These are phyloP conservation scores for Emmonsiellopsis sp. DNA, from an alignment of 2,329 filamentous ascomycete species.

Conservation along the genomic window DNA sequence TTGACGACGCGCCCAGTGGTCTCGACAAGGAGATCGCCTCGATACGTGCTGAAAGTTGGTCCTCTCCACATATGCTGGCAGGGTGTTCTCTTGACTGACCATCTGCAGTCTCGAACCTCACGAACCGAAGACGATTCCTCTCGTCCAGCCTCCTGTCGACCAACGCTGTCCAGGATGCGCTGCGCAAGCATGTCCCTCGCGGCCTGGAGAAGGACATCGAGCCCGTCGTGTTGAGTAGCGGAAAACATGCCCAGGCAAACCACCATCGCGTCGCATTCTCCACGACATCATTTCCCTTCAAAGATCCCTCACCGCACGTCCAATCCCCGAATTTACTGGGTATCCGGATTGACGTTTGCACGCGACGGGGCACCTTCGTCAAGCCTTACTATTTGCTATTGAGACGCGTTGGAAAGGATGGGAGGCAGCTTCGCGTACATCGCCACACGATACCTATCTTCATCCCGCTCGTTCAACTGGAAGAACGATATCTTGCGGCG, in stretches of 20 bases:
- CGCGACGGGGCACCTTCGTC: slow-evolving; percentile 29
- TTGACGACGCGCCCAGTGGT: slow-evolving; percentile 6
- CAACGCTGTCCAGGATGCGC: slow-evolving; percentile 24
- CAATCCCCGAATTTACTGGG: slow-evolving; percentile 28
- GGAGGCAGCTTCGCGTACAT: slow-evolving; percentile 26
- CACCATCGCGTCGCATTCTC: slow-evolving; percentile 38
- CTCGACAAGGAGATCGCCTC: slow-evolving; percentile 34
- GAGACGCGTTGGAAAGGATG: slow-evolving; percentile 15
- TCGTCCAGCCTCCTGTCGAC: slow-evolving; percentile 35
- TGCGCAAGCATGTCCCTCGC: slow-evolving; percentile 12
- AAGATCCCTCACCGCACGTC: slow-evolving; percentile 31
- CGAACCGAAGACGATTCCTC: slow-evolving; percentile 30
- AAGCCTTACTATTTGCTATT: slow-evolving; percentile 38
- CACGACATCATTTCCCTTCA: slow-evolving; percentile 38
- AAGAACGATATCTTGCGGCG: slow-evolving; percentile 25
- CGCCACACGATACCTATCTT: slow-evolving; percentile 39
- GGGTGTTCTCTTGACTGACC: slow-evolving; percentile 5
- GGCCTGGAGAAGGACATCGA: slow-evolving; percentile 20
- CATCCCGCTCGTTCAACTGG: slow-evolving; percentile 31
- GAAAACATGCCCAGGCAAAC: slow-evolving; percentile 28
- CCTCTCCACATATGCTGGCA: background rate
- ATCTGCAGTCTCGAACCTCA: slow-evolving; percentile 29
- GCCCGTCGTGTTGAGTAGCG: slow-evolving; percentile 23
- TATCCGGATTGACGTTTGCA: slow-evolving; percentile 34
- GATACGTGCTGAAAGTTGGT: slow-evolving; percentile 34